Base-by-base conservation (phyloP, 768 basidiomycete genomes). In the Russula dissimulans region DNA sequence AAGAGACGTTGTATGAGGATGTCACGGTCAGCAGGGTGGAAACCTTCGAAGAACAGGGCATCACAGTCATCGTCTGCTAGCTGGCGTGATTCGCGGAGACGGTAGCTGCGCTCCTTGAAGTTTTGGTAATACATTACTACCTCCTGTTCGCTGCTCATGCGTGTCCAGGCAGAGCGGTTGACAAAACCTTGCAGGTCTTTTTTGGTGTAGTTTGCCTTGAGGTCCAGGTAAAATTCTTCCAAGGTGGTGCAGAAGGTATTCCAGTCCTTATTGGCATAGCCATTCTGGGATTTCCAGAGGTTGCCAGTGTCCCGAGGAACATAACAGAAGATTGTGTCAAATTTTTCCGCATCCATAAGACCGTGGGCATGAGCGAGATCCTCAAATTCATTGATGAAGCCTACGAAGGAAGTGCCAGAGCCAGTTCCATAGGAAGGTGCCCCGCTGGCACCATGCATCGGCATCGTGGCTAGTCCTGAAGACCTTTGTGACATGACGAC, bases 1-100 rank as follows among this genome's bases (percentile, higher is more conserved):
- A 39, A 36, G 2, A 56, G 15, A 0, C 34, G 6, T 0, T 9
- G 3, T 0, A 18, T 5, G 1, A 56, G 7, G 1, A 38, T 26
- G 1, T 56, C 45, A 3, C 26, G 54, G 22, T 56, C 54, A 15
- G 38, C 26, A 0, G 34, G 22, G 54, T 56, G 54, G 45, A 56
- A 56, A 2, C 56, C 46, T 1, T 31, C 0, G 29, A 41, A 56
- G n/a, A 53, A 53, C 11, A 17, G 39, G 2, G 22, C 6, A 5
- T 17, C n/a, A 2, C 39, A 18, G 0, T 53, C 51, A 0, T 53
- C 39, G 3, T 15, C 29, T 3, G 51, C 17, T 12, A 56, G 14
- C 3, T 26, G 15, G 0, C 11, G 3, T 0, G 45, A 14, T 0
- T 6, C 18, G 26, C 17, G 2, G 2, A 57, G n/a, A 2, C 38